Conservation (phyloP, 2,329 filamentous ascomycete genomes). For the Colletotrichum tamarilloi region DNA sequence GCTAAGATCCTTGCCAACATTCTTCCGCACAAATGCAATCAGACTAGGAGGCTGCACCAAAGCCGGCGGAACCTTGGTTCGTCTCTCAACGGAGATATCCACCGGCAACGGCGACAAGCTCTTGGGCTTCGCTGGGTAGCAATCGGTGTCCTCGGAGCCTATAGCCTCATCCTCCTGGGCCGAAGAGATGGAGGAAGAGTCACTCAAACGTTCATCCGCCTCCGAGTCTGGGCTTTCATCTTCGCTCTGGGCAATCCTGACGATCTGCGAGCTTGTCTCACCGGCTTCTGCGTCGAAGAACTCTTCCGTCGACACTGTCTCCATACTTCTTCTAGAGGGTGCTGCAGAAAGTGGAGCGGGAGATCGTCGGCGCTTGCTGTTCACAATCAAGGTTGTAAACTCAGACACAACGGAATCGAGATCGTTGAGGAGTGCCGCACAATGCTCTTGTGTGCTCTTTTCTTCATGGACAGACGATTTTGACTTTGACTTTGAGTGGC, state of each 20-base stretch:
- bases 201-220: slow-evolving; percentile 64
- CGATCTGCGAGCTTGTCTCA: slow-evolving; percentile 71
- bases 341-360: slow-evolving; percentile 60
- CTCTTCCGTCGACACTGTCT: slow-evolving; percentile 85
- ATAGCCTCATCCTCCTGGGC: slow-evolving; percentile 67
- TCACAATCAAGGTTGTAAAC: slow-evolving; percentile 80
- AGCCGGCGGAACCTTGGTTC: slow-evolving; percentile 77
- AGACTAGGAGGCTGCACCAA: slow-evolving; percentile 87
- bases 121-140: slow-evolving; percentile 83
- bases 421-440: slow-evolving; percentile 84
- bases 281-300: slow-evolving; percentile 92
- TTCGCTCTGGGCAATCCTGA: slow-evolving; percentile 79
- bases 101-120: slow-evolving; percentile 82
- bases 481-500: slow-evolving; percentile 48
- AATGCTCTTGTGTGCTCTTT: slow-evolving; percentile 81
- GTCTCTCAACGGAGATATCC: slow-evolving; percentile 70
- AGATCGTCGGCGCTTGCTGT: slow-evolving; percentile 81
- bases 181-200: slow-evolving; percentile 69
- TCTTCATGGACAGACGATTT: slow-evolving; percentile 61
- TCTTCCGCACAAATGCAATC: slow-evolving; percentile 94
- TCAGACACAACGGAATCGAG: slow-evolving; percentile 86
- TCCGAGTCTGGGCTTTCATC: slow-evolving; percentile 71
- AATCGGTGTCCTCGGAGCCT: slow-evolving; percentile 65
- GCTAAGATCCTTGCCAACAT: slow-evolving; percentile 96
- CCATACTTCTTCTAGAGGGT: slow-evolving; percentile 73